Evolutionary conservation across 768 basidiomycete species (phyloP), one percentile per base, ranked within the genome.

Genomic region (Tephrocybe sp.): DNA sequence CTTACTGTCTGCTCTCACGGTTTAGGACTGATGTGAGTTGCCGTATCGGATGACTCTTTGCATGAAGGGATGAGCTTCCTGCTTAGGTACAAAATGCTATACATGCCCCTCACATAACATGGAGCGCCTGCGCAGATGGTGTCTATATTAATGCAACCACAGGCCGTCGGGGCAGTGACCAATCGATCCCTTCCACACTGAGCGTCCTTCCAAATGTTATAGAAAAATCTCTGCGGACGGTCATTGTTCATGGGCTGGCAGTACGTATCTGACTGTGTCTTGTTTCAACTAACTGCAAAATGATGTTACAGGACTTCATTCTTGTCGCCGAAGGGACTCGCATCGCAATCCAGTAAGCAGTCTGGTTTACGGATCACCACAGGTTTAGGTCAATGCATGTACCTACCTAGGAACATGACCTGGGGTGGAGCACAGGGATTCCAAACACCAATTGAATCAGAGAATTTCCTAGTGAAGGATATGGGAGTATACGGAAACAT

Each of bases 391-490:
- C 11, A 26, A 44, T 17, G 51, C 14, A 9, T 39, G 8, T 36
- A 4, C 23, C 26, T 39, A 10, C 15, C 32, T 45, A 75, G 74
- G 55, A 76, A 75, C 54, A 70, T 72, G 68, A 65, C 72, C 61
- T 84, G 83, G 85, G 72, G 73, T 52, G 82, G 83, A 1, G 54
- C 68, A 32, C 85, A 88, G 65, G 86, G 85, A 0, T 86, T 87
- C 75, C 84, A 85, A 55, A 80, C 73, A 0, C 83, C 84, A 5
- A 83, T 85, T 37, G 63, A 69, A 38, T 58, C 74, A 12, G 85
- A 87, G 58, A 81, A 72, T 37, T 86, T 88, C 68, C 70, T 77
- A 25, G 74, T 88, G 41, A 78, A 86, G 48, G 77, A 80, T 48
- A 72, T 86, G 56, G 86, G 86, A 12, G 80, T 84, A 0, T 77